These are phyloP conservation scores for Orbilia javanica DNA, from an alignment of 2,329 filamentous ascomycete species.

Conservation along the genomic window DNA sequence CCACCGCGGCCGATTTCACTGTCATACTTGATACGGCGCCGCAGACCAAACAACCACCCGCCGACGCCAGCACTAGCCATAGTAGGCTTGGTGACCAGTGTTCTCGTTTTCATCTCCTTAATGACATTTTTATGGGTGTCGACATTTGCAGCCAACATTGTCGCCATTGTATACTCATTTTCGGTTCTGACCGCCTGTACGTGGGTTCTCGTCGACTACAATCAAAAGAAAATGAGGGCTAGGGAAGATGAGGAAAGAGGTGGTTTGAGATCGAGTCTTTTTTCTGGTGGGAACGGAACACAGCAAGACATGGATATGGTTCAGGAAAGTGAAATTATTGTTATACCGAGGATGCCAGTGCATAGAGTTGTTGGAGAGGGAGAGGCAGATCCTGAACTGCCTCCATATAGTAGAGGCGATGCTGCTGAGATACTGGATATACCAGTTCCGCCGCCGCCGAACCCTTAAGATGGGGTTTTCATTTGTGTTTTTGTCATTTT, in stretches of 20 bases:
- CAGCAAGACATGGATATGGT: slow-evolving; percentile 54
- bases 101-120: slow-evolving; percentile 46
- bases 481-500: slow-evolving; percentile 8
- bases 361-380: slow-evolving; percentile 47
- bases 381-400: slow-evolving; percentile 51
- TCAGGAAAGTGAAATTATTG: slow-evolving; percentile 54
- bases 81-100: slow-evolving; percentile 48
- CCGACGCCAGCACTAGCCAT: slow-evolving; percentile 53
- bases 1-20: slow-evolving; percentile 36
- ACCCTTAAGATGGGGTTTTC: slow-evolving; percentile 16
- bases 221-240: slow-evolving; percentile 42
- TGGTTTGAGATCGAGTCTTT: slow-evolving; percentile 31
- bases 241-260: slow-evolving; percentile 30
- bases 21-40: slow-evolving; percentile 41
- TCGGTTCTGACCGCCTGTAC: slow-evolving; percentile 45
- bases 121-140: slow-evolving; percentile 52
- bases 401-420: slow-evolving; percentile 43
- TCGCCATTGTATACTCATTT: slow-evolving; percentile 52
- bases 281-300: slow-evolving; percentile 9
- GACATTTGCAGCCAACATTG: slow-evolving; percentile 53
- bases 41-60: slow-evolving; percentile 28
- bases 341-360: slow-evolving; percentile 55
- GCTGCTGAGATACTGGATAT: slow-evolving; percentile 42
- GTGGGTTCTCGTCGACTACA: slow-evolving; percentile 47
- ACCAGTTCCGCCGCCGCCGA: slow-evolving; percentile 38